These are phyloP conservation scores for Eimeria brunetti DNA, from an alignment of 169 alveolate species.

Conservation along the genomic window DNA sequence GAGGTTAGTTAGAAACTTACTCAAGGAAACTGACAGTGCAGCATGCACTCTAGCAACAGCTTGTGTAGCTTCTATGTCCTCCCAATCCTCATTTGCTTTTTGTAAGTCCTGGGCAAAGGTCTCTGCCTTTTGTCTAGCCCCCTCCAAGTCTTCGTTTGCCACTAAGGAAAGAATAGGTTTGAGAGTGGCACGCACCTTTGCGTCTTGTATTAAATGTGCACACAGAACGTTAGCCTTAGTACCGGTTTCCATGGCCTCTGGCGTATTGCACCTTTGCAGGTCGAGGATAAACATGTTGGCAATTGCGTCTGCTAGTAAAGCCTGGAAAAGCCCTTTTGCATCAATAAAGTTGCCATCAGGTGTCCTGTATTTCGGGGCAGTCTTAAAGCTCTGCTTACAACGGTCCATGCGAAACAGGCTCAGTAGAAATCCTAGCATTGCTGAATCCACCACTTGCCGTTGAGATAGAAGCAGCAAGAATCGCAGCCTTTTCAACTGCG, in stretches of 20 bases:
- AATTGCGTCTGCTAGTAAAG: conserved; percentile 34
- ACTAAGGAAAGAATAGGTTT: conserved; percentile 12
- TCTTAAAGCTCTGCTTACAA: background rate
- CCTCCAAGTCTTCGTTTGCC: background rate
- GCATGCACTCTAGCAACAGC: conserved; percentile 29
- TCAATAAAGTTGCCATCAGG: background rate
- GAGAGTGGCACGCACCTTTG: conserved; percentile 32
- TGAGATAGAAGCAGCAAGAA: conserved; percentile 14
- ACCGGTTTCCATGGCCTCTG: conserved; percentile 17
- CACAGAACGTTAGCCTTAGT: conserved; percentile 42
- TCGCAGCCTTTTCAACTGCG: background rate
- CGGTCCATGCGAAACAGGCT: conserved; percentile 37
- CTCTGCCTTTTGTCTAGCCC: background rate
- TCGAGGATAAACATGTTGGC: conserved; percentile 5
- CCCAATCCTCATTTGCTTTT: background rate
- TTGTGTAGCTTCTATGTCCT: background rate
- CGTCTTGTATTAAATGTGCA: background rate
- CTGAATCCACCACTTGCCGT: conserved; percentile 17
- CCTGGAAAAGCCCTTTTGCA: conserved; percentile 67
- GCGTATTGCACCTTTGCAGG: background rate
- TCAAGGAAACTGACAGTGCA: conserved; percentile 18
- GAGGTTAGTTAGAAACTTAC: background rate
- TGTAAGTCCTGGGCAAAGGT: background rate
- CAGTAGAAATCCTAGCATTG: conserved; percentile 19
- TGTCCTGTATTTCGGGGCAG: background rate